Evolutionary conservation across 2,329 filamentous ascomycete genomes (phyloP).

Genomic region (Trichoderma sp.): DNA sequence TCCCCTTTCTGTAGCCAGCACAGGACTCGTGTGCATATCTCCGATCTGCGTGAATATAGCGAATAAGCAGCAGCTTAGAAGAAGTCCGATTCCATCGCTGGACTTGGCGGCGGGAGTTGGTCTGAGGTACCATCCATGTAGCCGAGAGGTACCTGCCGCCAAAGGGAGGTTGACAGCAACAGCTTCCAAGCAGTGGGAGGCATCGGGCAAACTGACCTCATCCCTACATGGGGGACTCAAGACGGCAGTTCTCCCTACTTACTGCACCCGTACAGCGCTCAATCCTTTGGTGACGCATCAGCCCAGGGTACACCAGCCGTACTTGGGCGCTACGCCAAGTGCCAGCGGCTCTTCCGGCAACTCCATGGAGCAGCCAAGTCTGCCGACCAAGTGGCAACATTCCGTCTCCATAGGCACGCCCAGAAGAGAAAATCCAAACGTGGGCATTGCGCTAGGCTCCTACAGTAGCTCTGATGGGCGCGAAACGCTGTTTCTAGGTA

Average conservation of each 20-base stretch:
- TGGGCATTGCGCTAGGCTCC: not conserved
- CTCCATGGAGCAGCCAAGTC: slow-evolving; percentile 8
- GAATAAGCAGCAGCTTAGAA: not conserved
- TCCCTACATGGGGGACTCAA: not conserved
- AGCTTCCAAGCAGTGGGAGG: not conserved
- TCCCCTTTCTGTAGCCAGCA: not conserved
- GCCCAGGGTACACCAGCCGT: not conserved
- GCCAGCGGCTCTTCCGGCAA: slow-evolving; percentile 10
- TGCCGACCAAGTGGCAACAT: slow-evolving; percentile 23
- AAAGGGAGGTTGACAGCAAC: not conserved
- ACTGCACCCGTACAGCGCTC: no score
- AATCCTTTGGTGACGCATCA: not conserved
- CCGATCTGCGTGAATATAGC: not conserved
- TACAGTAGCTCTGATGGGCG: not conserved
- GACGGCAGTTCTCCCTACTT: not conserved
- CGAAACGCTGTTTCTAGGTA: not conserved
- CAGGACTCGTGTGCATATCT: not conserved
- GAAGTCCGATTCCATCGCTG: not conserved
- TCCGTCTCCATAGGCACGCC: slow-evolving; percentile 7
- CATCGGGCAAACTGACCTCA: not conserved
- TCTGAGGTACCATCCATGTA: not conserved
- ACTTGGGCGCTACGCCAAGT: slow-evolving; percentile 1
- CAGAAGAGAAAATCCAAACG: not conserved
- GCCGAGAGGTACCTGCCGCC: not conserved
- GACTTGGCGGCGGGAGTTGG: not conserved